These are phyloP conservation scores for Protomyces gravidus DNA, from an alignment of 1,139 yeast genomes.

Conservation along the genomic window DNA sequence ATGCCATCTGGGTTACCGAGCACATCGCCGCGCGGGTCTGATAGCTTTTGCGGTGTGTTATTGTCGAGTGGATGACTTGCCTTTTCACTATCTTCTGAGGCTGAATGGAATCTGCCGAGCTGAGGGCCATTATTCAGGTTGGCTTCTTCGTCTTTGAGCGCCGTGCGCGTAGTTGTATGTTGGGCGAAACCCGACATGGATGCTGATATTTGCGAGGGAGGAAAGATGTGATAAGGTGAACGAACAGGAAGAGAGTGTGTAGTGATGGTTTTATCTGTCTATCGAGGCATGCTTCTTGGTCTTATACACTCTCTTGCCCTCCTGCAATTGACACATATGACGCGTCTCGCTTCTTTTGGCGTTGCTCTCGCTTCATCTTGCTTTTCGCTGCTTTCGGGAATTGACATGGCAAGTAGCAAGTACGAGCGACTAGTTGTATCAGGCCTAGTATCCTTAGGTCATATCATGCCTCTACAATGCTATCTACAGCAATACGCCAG, in stretches of 20 bases:
- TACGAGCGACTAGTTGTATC: no score
- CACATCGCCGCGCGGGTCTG: conserved; percentile 22
- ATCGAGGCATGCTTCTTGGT: no score
- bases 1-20: conserved; percentile 25
- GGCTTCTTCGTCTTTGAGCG: not conserved
- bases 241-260: not conserved
- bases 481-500: no score
- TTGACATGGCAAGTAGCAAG: no score
- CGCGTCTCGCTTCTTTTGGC: no score
- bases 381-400: no score
- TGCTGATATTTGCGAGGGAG: not conserved
- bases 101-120: conserved; percentile 18
- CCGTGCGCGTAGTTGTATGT: not conserved
- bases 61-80: conserved; percentile 5
- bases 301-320: no score
- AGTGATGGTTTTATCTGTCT: not conserved
- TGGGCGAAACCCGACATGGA: not conserved
- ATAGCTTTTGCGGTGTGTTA: conserved; percentile 21
- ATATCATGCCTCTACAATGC: no score
- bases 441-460: no score
- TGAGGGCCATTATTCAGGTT: not conserved
- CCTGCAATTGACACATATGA: no score
- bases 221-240: not conserved
- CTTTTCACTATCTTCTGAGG: conserved; percentile 6
- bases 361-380: no score